Evolutionary conservation across 345 rosid species (phyloP).

Genomic region (Hibiscus trionum): DNA sequence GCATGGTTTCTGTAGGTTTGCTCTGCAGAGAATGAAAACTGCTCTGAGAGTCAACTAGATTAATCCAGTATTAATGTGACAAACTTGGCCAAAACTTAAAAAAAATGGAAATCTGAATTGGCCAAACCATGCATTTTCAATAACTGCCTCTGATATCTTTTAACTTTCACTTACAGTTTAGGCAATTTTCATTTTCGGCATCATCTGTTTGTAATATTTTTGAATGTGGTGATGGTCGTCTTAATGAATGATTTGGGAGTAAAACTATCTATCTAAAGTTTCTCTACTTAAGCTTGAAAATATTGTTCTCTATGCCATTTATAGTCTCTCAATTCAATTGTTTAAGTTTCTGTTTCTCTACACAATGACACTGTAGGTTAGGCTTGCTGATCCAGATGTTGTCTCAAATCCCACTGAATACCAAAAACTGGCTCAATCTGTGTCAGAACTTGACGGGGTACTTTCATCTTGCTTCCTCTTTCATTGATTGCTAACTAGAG

Average conservation of each 20-base stretch:
- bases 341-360: constrained; percentile 5
- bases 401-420: constrained; percentile 71
- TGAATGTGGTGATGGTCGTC: neutral
- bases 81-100: neutral
- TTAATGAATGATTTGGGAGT: neutral
- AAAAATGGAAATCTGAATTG: neutral
- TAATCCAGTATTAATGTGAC: neutral
- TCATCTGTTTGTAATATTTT: neutral
- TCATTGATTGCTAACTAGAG: neutral
- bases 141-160: neutral
- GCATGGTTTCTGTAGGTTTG: too few relatives aligned
- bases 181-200: neutral
- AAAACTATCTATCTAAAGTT: neutral
- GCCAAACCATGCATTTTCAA: neutral
- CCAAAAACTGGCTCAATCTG: constrained; percentile 80
- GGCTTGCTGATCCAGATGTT: constrained; percentile 88
- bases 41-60: neutral
- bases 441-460: constrained; percentile 90
- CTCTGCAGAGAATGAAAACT: neutral
- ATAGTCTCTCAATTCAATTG: neutral
- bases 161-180: neutral
- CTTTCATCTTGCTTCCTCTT: constrained; percentile 7
- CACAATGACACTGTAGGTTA: constrained; percentile 38
- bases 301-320: neutral
- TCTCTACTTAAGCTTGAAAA: neutral